A percentile compares a stretch with the other conserved stretches of the same genome.
These are phyloP conservation scores for Mortierella sp. DNA, from an alignment of 371 early-diverging fungal genomes.

Conservation along the genomic window DNA sequence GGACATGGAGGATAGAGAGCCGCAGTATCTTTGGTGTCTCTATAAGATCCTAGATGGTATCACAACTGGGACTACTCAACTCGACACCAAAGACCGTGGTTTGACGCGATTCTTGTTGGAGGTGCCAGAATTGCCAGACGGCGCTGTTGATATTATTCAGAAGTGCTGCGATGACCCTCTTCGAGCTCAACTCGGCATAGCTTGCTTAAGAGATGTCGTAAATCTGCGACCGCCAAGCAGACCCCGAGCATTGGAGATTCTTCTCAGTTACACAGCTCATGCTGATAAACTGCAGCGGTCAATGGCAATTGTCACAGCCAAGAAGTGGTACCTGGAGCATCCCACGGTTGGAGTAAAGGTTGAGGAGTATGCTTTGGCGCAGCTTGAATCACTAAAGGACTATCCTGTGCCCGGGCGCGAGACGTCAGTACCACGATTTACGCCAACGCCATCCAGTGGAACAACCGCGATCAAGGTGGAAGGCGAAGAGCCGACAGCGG, in stretches of 20 bases:
- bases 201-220: constrained; percentile 50
- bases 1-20: constrained; percentile 44
- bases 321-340: constrained; percentile 55
- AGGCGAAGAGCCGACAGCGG: constrained; percentile 1
- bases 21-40: constrained; percentile 56
- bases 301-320: constrained; percentile 51
- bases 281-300: constrained; percentile 39
- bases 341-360: constrained; percentile 43
- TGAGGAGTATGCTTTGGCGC: constrained; percentile 41
- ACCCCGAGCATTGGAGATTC: constrained; percentile 32
- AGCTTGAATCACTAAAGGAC: constrained; percentile 33
- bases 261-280: constrained; percentile 44
- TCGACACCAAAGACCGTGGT: constrained; percentile 49
- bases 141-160: constrained; percentile 54
- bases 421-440: neutral
- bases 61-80: constrained; percentile 36
- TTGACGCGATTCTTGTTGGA: constrained; percentile 50
- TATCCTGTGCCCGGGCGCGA: constrained; percentile 36
- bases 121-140: constrained; percentile 53
- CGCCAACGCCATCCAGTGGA: neutral
- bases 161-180: constrained; percentile 50
- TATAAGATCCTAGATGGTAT: constrained; percentile 55
- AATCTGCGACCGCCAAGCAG: constrained; percentile 55
- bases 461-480: constrained; percentile 17
- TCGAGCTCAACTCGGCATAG: constrained; percentile 39